phyloP scores from a whole-genome alignment of 257 asterid species.

The Solanum dulcamara region DNA sequence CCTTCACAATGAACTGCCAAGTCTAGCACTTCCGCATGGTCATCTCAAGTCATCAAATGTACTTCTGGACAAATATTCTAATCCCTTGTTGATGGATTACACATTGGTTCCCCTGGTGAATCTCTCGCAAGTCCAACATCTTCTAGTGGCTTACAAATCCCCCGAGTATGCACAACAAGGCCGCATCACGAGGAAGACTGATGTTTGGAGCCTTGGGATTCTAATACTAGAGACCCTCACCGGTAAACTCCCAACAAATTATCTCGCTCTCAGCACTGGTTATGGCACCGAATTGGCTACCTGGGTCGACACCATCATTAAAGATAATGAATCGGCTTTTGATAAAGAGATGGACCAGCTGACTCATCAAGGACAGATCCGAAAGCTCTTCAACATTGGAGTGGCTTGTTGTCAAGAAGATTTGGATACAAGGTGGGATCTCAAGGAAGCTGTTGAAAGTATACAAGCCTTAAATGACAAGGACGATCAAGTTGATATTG shows the following conservation, averaged over 20 bases:
- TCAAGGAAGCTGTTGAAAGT: conserved; percentile 45
- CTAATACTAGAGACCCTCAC: conserved; percentile 65
- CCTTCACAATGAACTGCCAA: conserved; percentile 62
- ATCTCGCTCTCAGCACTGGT: conserved; percentile 29
- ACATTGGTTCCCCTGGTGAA: conserved; percentile 68
- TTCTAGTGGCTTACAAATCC: conserved; percentile 63
- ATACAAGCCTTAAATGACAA: conserved; percentile 36
- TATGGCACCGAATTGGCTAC: conserved; percentile 28
- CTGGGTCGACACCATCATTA: conserved; percentile 40
- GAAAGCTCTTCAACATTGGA: conserved; percentile 53
- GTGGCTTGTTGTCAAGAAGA: conserved; percentile 56
- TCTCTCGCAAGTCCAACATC: conserved; percentile 39
- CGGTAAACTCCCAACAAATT: conserved; percentile 55
- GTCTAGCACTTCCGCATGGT: conserved; percentile 52
- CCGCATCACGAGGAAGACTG: conserved; percentile 47
- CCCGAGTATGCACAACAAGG: conserved; percentile 54
- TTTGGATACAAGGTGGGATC: conserved; percentile 48
- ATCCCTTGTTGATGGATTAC: conserved; percentile 73
- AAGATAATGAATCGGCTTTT: conserved; percentile 8
- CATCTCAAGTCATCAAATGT: conserved; percentile 84
- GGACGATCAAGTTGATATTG: background rate
- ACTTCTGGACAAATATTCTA: conserved; percentile 38
- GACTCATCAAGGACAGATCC: conserved; percentile 29
- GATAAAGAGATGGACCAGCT: conserved; percentile 50
- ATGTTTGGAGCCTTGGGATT: conserved; percentile 86